Base-by-base conservation (phyloP, 2,329 filamentous ascomycete species). In the Calonectria hongkongensis region DNA sequence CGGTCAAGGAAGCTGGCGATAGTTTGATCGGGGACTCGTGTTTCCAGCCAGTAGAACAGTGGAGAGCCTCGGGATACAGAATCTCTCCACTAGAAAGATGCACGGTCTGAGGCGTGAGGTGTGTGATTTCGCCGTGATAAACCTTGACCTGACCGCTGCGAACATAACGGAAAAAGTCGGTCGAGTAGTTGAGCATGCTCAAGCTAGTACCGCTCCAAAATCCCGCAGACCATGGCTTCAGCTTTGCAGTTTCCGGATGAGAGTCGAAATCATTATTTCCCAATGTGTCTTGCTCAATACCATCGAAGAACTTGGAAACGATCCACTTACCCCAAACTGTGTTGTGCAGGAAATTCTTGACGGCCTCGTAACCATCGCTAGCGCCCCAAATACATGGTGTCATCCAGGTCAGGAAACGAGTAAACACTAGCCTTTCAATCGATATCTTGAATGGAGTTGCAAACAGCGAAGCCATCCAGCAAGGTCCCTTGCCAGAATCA, bases 41-140 rank as follows among this genome's bases (percentile, higher is more conserved):
- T 10, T 56, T 56, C 50, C 50, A 56, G 50, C 50, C 50, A 7
- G 50, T 56, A 2, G 50, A 56, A 7, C 50, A 56, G 30, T 56
- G 50, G 18, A 56, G 27, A 4, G 50, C 50, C 18, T 56, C 50
- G 1, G 50, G n/a, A 3, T 28, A 33, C 3, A 56, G 30, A 18
- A 7, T 36, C 12, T 56, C 28, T 8, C 50, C 50, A 1, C 28
- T 33, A 16, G 50, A 56, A 8, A 56, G 28, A 18, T 56, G 50
- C 3, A 36, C 28, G 7, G 50, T 36, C 16, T 36, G 8, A 6
- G 16, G 16, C 5, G 28, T 36, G 8, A 56, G 28, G 10, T 36
- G 16, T 4, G 10, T 15, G 18, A 56, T 30, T 21, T 36, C 50
- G n/a, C 27, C 50, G 30, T 56, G 50, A 8, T 56, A 36, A 1